phyloP scores from a whole-genome alignment of 2,329 filamentous ascomycete genomes.

The Trichoderma endophyticum region DNA sequence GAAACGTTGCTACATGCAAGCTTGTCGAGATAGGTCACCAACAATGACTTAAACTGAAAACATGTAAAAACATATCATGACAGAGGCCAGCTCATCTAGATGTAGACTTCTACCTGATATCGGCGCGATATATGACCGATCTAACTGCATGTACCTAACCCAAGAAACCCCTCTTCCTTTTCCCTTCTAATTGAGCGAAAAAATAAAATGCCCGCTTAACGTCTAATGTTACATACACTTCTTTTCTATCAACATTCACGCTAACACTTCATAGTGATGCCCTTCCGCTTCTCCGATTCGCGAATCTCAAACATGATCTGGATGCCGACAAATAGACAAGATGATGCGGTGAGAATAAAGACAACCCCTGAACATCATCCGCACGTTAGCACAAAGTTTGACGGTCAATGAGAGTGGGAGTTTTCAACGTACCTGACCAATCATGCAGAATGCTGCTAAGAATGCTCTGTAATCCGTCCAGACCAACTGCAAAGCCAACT shows the following conservation, averaged over 20 bases:
- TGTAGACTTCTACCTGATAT: background rate
- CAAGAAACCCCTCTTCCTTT: background rate
- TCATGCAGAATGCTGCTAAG: slow-evolving; percentile 71
- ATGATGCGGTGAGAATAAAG: slow-evolving; percentile 70
- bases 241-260: background rate
- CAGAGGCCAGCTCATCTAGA: slow-evolving; percentile 2
- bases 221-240: background rate
- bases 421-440: slow-evolving; percentile 55
- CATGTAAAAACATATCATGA: background rate
- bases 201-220: background rate
- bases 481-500: slow-evolving; percentile 87
- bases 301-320: slow-evolving; percentile 97
- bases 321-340: slow-evolving; percentile 75
- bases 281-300: slow-evolving; percentile 76
- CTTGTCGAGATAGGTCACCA: background rate
- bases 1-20: background rate
- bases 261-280: slow-evolving; percentile 80
- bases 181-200: background rate
- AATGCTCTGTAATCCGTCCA: slow-evolving; percentile 81
- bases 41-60: background rate
- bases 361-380: slow-evolving; percentile 52
- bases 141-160: background rate
- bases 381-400: background rate
- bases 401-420: background rate
- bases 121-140: background rate